Base-by-base conservation (phyloP, 371 early-diverging fungal species). In the Mucor irregularis region DNA sequence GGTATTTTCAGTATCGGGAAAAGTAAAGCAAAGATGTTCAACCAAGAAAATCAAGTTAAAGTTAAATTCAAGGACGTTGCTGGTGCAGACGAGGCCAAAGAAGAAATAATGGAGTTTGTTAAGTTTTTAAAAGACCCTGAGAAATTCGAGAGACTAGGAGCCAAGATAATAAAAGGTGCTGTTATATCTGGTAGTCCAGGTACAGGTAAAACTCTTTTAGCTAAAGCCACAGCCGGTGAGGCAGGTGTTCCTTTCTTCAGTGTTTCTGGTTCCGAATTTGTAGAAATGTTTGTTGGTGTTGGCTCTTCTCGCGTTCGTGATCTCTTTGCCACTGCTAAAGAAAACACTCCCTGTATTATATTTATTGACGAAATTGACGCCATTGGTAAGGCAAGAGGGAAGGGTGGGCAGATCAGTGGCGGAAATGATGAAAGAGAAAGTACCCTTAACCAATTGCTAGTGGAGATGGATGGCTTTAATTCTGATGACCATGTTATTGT, bases 291-390 rank as follows among this genome's bases (percentile, higher is more conserved):
- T 77, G 98, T 99, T 58, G 99, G 99, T 58, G 99, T 99, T 59
- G 99, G 99, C 47, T 96, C 99, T 44, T 92, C 95, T 68, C 80
- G 99, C 53, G 98, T 99, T 6, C 89, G 99, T 29, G 99, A 99
- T 66, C 94, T 98, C 5, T 99, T 99, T 76, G 90, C 87, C 10
- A 75, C 99, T 50, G 99, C 99, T 17, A 96, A 96, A 73, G 97
- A 98, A 62, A 98, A 99, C 71, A 86, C 95, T n/a, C 99, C 99
- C 2, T 90, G 99, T 26, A 99, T 99, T 66, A 99, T 99, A 63
- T 99, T 99, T 69, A 99, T 99, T 69, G 99, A 99, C 74, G 99
- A 99, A 77, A 85, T 99, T 67, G 99, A 99, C 69, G 99, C 99
- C 28, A 90, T 99, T 62, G 99, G 99, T 53, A 96, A 98, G 33